Evolutionary conservation across 1,284 basidiomycete species (phyloP), one percentile per base, ranked within the genome.

Genomic region (Takashimella koratensis): DNA sequence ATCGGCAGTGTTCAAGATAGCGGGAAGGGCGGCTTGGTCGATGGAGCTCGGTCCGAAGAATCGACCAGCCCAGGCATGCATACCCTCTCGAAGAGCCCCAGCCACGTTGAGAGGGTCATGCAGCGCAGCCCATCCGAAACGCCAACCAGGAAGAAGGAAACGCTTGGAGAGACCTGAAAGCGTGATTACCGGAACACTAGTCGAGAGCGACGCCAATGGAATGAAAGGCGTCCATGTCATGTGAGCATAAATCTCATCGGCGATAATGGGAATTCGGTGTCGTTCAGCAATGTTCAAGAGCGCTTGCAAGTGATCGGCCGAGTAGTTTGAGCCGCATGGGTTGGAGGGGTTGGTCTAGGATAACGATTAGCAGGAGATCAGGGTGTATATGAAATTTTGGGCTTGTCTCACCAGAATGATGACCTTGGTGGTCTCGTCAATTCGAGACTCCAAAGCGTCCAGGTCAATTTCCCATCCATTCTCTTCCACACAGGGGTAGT

Each of bases 211-310:
- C 2, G 75, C 68, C 48, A 75, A 64, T 3, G 75, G 68, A 4
- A 63, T 61, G 59, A 76, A 76, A 8, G 66, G 63, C 3, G 52
- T 49, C 62, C 64, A 69, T 0, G 65, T 67, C 62, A 71, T 71
- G 53, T 73, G 71, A 3, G 63, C 69, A 54, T 73, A 73, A 45
- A 73, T 73, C 65, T 76, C 74, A 45, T 76, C 74, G 1, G 75
- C 64, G 24, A 76, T 67, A 51, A 76, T 69, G 19, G 70, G 63
- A 24, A 76, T 57, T 45, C 70, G 69, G 58, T 66, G 54, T 19
- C 59, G 51, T 11, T 69, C 64, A 45, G 73, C 73, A 27, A 76
- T 25, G 10, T 60, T 55, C 2, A 75, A 56, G 43, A 76, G 65
- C 10, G 60, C 61, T 25, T 54, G 47, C n/a, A 76, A 55, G 48